Evolutionary conservation across 352 stramenopile genomes (phyloP).

Genomic region (Globisporangium uncinulatum): DNA sequence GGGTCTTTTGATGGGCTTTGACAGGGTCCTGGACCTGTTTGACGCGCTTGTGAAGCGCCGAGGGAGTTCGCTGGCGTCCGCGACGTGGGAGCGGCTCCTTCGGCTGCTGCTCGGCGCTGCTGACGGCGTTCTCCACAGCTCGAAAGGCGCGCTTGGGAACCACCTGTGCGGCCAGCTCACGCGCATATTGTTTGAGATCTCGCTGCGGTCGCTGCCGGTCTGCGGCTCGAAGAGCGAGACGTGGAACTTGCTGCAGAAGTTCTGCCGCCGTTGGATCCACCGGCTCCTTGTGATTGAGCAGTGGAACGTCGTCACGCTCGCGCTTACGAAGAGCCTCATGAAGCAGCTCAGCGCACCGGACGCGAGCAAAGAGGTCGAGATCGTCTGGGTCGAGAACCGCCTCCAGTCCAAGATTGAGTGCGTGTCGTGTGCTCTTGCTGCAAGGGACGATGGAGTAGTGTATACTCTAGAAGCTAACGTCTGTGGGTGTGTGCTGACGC

Average conservation of each 20-base stretch:
- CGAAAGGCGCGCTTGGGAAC: constrained; percentile 67
- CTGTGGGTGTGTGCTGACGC: background rate
- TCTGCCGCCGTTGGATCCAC: constrained; percentile 83
- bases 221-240: constrained; percentile 69
- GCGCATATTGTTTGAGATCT: constrained; percentile 74
- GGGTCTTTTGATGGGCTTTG: too few relatives aligned
- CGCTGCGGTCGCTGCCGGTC: constrained; percentile 58
- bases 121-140: constrained; percentile 70
- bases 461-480: background rate
- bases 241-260: constrained; percentile 81
- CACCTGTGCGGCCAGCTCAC: constrained; percentile 73
- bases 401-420: constrained; percentile 64
- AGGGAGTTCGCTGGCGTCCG: constrained; percentile 45
- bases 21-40: constrained; percentile 74
- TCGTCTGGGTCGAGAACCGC: constrained; percentile 65
- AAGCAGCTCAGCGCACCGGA: constrained; percentile 53
- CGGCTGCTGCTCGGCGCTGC: constrained; percentile 68
- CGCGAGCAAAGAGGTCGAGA: constrained; percentile 56
- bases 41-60: constrained; percentile 67
- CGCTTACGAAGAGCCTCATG: constrained; percentile 72
- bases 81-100: constrained; percentile 84
- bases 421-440: constrained; percentile 4
- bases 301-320: constrained; percentile 74
- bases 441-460: too few relatives aligned
- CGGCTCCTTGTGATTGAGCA: constrained; percentile 84